A percentile compares a stretch with the other conserved stretches of the same genome.
Conservation (phyloP, 2,329 filamentous ascomycete species). For the Trichoderma aggressivum region DNA sequence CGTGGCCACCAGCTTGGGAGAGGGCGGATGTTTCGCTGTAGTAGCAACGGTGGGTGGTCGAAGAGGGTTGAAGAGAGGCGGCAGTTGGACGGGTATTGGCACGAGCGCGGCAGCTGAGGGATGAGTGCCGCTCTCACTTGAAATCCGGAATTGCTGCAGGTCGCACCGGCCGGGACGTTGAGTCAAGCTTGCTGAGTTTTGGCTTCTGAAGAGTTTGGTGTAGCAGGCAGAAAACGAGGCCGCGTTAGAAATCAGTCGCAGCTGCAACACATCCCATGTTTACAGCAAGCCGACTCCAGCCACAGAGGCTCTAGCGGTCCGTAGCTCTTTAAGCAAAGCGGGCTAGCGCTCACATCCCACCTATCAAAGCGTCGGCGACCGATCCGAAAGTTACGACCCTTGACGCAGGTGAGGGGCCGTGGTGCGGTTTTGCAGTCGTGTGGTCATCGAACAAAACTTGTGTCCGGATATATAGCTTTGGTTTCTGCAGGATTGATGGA, state of each 20-base stretch:
- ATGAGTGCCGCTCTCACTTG: background rate
- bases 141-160: background rate
- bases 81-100: background rate
- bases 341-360: background rate
- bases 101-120: background rate
- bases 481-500: background rate
- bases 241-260: background rate
- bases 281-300: background rate
- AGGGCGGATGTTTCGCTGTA: background rate
- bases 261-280: background rate
- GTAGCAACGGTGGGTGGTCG: background rate
- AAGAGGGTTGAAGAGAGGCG: background rate
- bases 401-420: conserved; percentile 11
- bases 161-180: background rate
- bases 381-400: background rate
- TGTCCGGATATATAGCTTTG: background rate
- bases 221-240: background rate
- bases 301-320: background rate
- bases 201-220: background rate
- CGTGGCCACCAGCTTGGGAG: conserved; percentile 24
- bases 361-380: conserved; percentile 1
- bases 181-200: background rate
- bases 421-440: conserved; percentile 12
- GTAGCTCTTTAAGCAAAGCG: background rate
- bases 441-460: conserved; percentile 10